A percentile compares a stretch with the other conserved stretches of the same genome.
phyloP scores from a whole-genome alignment of 495 filamentous ascomycete genomes.

The Penicillium ochrochloron region DNA sequence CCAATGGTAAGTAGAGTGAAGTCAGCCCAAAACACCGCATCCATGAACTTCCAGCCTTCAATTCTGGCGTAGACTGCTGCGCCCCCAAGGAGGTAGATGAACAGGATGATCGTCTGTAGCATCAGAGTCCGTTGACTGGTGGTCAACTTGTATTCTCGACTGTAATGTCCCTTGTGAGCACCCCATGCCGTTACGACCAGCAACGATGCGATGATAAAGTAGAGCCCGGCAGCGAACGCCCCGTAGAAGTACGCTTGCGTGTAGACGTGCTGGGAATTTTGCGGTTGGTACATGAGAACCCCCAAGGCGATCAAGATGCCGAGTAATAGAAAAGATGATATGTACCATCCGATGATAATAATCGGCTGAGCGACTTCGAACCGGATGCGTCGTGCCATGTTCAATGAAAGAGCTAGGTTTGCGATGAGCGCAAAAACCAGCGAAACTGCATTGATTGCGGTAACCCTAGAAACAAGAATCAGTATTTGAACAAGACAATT shows the following conservation, averaged over 20 bases:
- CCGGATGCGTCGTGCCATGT: constrained; percentile 68
- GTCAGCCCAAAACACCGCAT: constrained; percentile 83
- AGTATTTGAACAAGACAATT: neutral
- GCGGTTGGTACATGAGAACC: constrained; percentile 25
- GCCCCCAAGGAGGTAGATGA: constrained; percentile 75
- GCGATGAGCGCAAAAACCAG: constrained; percentile 70
- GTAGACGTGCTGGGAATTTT: constrained; percentile 24
- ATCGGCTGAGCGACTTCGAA: constrained; percentile 67
- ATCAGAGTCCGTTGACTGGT: constrained; percentile 80
- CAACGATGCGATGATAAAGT: constrained; percentile 73
- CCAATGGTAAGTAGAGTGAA: constrained; percentile 86
- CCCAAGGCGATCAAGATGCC: constrained; percentile 58
- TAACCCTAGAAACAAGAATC: constrained; percentile 51
- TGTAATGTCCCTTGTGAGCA: constrained; percentile 65
- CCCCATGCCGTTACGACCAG: constrained; percentile 73
- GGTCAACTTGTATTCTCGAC: constrained; percentile 72
- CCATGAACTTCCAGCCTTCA: constrained; percentile 79
- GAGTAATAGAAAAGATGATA: constrained; percentile 69
- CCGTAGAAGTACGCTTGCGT: constrained; percentile 83
- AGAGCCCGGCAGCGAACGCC: constrained; percentile 74
- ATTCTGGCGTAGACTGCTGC: constrained; percentile 71
- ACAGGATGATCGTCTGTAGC: constrained; percentile 82
- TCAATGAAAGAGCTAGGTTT: constrained; percentile 73
- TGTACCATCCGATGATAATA: constrained; percentile 66
- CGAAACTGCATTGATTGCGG: constrained; percentile 74